phyloP scores from a whole-genome alignment of 2,329 filamentous ascomycete genomes.

The Shiraia sp. region DNA sequence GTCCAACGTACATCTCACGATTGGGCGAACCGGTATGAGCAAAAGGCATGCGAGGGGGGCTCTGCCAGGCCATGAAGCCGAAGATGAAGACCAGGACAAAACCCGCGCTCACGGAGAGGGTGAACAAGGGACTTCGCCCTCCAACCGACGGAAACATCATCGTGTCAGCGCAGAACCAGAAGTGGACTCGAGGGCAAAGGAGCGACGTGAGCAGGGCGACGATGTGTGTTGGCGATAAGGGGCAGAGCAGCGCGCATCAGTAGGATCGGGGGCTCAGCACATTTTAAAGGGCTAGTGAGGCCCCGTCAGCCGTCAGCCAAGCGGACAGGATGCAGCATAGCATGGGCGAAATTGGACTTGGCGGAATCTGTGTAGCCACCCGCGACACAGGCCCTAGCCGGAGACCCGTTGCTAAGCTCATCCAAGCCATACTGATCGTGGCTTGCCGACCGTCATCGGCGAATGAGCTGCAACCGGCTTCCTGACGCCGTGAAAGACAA shows the following conservation, averaged over 20 bases:
- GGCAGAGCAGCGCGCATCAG: slow-evolving; percentile 10
- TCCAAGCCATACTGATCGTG: neutral
- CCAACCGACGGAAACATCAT: slow-evolving; percentile 38
- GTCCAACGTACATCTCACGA: slow-evolving; percentile 30
- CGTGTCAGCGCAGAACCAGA: slow-evolving; percentile 10
- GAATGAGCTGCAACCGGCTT: no score
- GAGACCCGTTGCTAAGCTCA: neutral
- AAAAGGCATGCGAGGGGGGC: slow-evolving; percentile 30
- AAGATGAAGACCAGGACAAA: slow-evolving; percentile 39
- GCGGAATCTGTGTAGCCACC: slow-evolving; percentile 21
- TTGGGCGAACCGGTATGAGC: slow-evolving; percentile 19
- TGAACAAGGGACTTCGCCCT: slow-evolving; percentile 37
- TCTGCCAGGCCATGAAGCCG: slow-evolving; percentile 41
- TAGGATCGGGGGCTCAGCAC: slow-evolving; percentile 19
- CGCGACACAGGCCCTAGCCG: neutral
- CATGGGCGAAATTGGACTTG: slow-evolving; percentile 31
- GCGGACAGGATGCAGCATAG: slow-evolving; percentile 20
- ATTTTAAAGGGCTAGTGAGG: slow-evolving; percentile 20
- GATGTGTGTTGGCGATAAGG: slow-evolving; percentile 18
- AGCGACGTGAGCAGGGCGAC: slow-evolving; percentile 10
- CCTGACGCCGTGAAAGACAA: no score
- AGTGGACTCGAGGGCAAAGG: slow-evolving; percentile 7
- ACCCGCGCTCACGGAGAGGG: slow-evolving; percentile 36
- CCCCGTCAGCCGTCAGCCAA: slow-evolving; percentile 24
- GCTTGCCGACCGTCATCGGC: no score